Base-by-base conservation (phyloP, 352 stramenopile species). In the Lagenidium sp. region DNA sequence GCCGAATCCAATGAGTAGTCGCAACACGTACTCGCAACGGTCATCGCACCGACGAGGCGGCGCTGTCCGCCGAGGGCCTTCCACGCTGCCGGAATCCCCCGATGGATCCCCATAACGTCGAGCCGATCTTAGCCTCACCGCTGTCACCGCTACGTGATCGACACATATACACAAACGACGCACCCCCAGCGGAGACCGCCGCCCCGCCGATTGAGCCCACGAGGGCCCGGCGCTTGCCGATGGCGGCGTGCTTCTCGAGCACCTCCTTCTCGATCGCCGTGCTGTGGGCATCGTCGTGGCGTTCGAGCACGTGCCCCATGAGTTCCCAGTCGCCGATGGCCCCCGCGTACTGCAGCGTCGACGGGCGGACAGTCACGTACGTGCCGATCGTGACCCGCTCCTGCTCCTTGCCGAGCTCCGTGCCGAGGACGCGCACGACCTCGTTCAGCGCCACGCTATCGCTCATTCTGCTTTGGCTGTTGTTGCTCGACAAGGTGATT, bases 211-310 rank as follows among this genome's bases (percentile, higher is more conserved):
- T 25, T 8, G 79, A 35, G 19, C 76, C 76, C 15, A 84, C 15
- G 2, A 60, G 42, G 4, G 59, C 64, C 28, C 76, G 73, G 28
- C 51, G 60, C 24, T 68, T 73, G 25, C 72, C 76, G 21, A 63
- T 69, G 26, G 21, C 30, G 11, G 73, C 57, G 32, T 85, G 68
- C 47, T 67, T 63, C 22, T 68, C 47, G 41, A 88, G 52, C 44
- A 85, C 47, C 35, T 77, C 58, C 50, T 69, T 83, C 55, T 88
- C 76, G 4, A 63, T 57, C 10, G 81, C 60, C 29, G 68, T 85
- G 22, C 75, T 88, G 37, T n/a, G 22, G 5, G n/a, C 34, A n/a
- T n/a, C n/a, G n/a, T n/a, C n/a, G n/a, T n/a, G n/a, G n/a, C n/a
- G n/a, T n/a, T n/a, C n/a, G n/a, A n/a, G n/a, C n/a, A 41, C 28